phyloP scores from a whole-genome alignment of 306 rosid species.

The Quercus agrifolia region DNA sequence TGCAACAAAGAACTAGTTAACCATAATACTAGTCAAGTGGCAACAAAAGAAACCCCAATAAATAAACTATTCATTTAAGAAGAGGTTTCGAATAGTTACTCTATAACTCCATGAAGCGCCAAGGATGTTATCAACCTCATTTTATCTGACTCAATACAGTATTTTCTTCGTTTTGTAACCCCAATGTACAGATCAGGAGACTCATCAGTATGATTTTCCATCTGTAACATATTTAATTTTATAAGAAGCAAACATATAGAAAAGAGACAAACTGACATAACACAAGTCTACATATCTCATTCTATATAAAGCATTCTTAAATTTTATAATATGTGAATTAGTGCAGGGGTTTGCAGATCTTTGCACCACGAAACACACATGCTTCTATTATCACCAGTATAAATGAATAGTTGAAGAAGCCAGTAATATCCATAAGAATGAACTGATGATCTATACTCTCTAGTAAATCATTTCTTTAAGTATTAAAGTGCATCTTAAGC shows the following conservation, averaged over 20 bases:
- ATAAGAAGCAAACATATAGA: background rate
- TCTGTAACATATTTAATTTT: slow-evolving; percentile 41
- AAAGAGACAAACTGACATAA: slow-evolving; percentile 5
- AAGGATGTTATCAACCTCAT: slow-evolving; percentile 44
- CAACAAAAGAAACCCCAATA: slow-evolving; percentile 9
- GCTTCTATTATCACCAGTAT: background rate
- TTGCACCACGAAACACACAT: background rate
- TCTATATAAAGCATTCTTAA: background rate
- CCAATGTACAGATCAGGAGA: slow-evolving; percentile 71
- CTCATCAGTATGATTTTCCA: slow-evolving; percentile 51
- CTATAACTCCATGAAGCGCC: slow-evolving; percentile 60
- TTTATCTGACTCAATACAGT: slow-evolving; percentile 48
- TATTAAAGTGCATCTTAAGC: background rate
- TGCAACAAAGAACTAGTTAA: slow-evolving; percentile 8
- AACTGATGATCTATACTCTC: background rate
- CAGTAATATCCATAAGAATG: background rate
- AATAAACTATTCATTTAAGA: background rate
- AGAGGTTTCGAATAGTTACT: slow-evolving; percentile 38
- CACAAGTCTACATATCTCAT: slow-evolving; percentile 6
- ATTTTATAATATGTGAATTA: background rate
- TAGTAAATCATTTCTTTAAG: background rate
- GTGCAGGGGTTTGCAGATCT: background rate
- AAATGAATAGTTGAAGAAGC: background rate
- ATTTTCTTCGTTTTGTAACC: slow-evolving; percentile 54
- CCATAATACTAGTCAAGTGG: background rate